These are phyloP conservation scores for Sclerotinia spermophila DNA, from an alignment of 2,329 filamentous ascomycete species.

Conservation along the genomic window DNA sequence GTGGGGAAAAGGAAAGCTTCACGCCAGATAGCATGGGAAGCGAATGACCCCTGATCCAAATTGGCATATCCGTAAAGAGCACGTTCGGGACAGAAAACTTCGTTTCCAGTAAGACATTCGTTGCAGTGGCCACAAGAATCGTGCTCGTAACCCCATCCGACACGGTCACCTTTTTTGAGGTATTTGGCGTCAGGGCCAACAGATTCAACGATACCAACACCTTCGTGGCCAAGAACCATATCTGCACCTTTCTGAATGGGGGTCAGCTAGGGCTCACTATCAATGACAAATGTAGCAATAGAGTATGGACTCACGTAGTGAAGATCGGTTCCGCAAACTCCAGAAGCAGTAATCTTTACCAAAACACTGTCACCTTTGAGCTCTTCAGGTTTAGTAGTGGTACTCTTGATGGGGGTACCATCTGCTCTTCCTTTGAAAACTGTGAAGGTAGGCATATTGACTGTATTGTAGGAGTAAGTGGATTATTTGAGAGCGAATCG, in stretches of 20 bases:
- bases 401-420: conserved; percentile 16
- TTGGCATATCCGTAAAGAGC: conserved; percentile 43
- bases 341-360: conserved; percentile 22
- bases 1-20: conserved; percentile 40
- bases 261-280: conserved; percentile 12
- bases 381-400: conserved; percentile 20
- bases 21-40: conserved; percentile 39
- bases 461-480: neutral
- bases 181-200: conserved; percentile 51
- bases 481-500: neutral
- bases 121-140: conserved; percentile 43
- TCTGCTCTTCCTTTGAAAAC: conserved; percentile 22
- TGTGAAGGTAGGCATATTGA: conserved; percentile 22
- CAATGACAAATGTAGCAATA: neutral
- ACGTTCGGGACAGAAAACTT: conserved; percentile 42
- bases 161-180: conserved; percentile 41
- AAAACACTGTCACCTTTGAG: conserved; percentile 20
- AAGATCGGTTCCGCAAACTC: conserved; percentile 23
- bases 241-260: conserved; percentile 16
- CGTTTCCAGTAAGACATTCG: conserved; percentile 42
- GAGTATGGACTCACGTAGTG: conserved; percentile 16
- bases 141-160: conserved; percentile 45
- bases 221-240: conserved; percentile 59
- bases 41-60: conserved; percentile 47
- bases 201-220: conserved; percentile 61